A percentile compares a stretch with the other conserved stretches of the same genome.
These are phyloP conservation scores for Geotrichum histeridarum DNA, from an alignment of 1,139 yeast genomes.

Conservation along the genomic window DNA sequence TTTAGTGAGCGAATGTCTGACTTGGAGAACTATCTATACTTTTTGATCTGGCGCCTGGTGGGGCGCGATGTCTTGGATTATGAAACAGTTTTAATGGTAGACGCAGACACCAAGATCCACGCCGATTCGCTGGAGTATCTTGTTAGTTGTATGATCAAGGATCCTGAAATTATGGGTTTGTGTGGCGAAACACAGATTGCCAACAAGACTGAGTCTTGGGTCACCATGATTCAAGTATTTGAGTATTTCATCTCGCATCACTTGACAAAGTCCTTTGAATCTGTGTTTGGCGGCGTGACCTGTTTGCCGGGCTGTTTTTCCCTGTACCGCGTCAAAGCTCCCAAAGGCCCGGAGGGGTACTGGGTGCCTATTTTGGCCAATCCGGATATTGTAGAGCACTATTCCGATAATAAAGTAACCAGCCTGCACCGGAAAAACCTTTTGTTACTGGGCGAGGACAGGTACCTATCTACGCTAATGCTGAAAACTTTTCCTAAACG, in stretches of 20 bases:
- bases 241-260: conserved; percentile 39
- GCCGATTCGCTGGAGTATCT: conserved; percentile 34
- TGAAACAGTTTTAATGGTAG: conserved; percentile 37
- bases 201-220: conserved; percentile 35
- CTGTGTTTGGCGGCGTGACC: conserved; percentile 39
- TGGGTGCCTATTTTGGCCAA: conserved; percentile 66
- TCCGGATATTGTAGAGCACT: conserved; percentile 35
- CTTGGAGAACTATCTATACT: conserved; percentile 35
- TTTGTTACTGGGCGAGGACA: conserved; percentile 37
- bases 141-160: conserved; percentile 33
- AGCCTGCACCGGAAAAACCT: conserved; percentile 37
- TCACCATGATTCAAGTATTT: conserved; percentile 39
- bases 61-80: conserved; percentile 33
- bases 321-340: conserved; percentile 47
- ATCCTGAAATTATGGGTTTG: conserved; percentile 35
- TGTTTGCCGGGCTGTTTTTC: conserved; percentile 40
- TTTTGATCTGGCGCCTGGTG: conserved; percentile 32
- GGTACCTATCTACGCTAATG: conserved; percentile 37
- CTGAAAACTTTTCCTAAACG: conserved; percentile 36
- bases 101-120: conserved; percentile 38
- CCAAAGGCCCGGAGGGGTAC: conserved; percentile 43
- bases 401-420: conserved; percentile 35
- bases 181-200: conserved; percentile 39
- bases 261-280: conserved; percentile 37
- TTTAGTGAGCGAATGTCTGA: conserved; percentile 36